phyloP scores from a whole-genome alignment of 1,284 basidiomycete species.

The Cutaneotrichosporon cutaneum region DNA sequence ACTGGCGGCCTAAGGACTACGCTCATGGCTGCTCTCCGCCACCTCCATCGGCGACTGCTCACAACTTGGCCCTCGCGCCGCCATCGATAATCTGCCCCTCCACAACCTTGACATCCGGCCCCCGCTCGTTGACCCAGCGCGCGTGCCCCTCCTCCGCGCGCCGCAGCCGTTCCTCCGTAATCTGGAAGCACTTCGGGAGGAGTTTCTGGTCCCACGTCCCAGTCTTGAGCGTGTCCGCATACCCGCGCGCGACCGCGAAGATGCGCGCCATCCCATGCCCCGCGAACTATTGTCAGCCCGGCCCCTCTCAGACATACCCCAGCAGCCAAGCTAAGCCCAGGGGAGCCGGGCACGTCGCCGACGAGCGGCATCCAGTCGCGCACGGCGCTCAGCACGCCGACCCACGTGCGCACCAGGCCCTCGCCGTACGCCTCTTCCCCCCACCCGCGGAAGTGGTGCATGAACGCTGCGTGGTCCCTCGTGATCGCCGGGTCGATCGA shows the following conservation, averaged over 20 bases:
- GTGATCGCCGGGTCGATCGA: conserved; percentile 13
- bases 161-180: conserved; percentile 27
- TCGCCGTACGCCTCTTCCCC: conserved; percentile 29
- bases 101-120: not conserved
- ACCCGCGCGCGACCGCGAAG: conserved; percentile 25
- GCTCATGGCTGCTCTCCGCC: too few species aligned
- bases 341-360: conserved; percentile 30
- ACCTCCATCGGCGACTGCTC: too few species aligned
- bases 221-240: conserved; percentile 25
- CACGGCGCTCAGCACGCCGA: conserved; percentile 28
- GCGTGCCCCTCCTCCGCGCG: conserved; percentile 8
- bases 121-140: not conserved
- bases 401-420: conserved; percentile 31
- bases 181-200: conserved; percentile 27
- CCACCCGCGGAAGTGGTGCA: conserved; percentile 29
- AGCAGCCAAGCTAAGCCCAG: conserved; percentile 28
- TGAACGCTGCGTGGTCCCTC: conserved; percentile 24
- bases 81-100: conserved; percentile 7
- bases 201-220: conserved; percentile 26
- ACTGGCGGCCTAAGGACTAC: too few species aligned
- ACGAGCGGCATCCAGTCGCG: conserved; percentile 35
- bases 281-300: conserved; percentile 14
- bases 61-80: conserved; percentile 1
- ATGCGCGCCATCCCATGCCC: conserved; percentile 35
- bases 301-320: conserved; percentile 11